Evolutionary conservation across 176 grass and related monocot species (phyloP).

Genomic region (Stipa capillata): DNA sequence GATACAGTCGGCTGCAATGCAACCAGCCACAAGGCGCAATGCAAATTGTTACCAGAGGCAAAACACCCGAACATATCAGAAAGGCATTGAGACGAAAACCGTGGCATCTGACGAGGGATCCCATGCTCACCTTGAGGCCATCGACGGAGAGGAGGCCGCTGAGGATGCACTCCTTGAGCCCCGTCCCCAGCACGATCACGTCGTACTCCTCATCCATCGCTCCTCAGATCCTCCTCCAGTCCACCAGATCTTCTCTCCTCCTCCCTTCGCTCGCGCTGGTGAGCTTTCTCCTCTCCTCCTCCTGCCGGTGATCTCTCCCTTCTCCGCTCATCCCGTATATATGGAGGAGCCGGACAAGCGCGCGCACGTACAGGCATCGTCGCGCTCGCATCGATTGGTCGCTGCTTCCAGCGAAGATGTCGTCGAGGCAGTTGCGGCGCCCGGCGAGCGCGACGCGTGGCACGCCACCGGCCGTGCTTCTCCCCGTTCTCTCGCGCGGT

Average conservation of each 20-base stretch:
- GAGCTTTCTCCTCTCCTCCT: neutral
- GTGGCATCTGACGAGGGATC: too few relatives aligned
- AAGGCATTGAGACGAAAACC: neutral
- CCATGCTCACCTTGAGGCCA: conserved; percentile 71
- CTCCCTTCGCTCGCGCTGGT: neutral
- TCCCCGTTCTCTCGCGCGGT: neutral
- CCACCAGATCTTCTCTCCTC: neutral
- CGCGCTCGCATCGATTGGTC: neutral
- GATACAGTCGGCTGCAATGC: too few relatives aligned
- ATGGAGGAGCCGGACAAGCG: neutral
- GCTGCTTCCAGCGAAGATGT: neutral
- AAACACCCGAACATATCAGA: neutral
- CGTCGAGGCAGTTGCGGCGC: neutral
- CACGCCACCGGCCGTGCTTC: neutral
- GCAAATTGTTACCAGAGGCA: neutral
- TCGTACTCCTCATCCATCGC: conserved; percentile 97
- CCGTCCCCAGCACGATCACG: conserved; percentile 87
- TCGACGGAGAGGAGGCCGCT: conserved; percentile 96
- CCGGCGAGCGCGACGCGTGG: conserved; percentile 16
- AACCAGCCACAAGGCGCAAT: neutral
- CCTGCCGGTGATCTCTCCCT: neutral
- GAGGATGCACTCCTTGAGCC: conserved; percentile 98
- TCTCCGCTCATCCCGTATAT: neutral
- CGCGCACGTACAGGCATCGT: neutral
- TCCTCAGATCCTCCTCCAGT: neutral